Evolutionary conservation across 805 yeast genomes (phyloP), one percentile per base, ranked within the genome.

Genomic region (Starmerella ratchasimensis): DNA sequence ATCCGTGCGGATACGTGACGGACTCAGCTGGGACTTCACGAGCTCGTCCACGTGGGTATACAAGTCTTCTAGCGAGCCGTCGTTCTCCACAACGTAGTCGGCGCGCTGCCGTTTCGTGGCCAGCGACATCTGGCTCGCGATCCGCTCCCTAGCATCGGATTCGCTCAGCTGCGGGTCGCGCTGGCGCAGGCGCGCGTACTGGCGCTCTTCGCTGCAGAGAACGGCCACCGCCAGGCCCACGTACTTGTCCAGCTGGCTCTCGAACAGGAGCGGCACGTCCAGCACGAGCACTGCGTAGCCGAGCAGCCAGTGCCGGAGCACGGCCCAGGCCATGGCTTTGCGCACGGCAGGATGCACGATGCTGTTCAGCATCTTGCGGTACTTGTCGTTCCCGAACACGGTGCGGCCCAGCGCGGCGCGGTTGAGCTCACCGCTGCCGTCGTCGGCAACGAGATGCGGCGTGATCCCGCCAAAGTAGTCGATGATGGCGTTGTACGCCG

Each of bases 201-300:
- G 96, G 2, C 57, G 41, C 1, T 68, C 67, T 16, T 60, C 61
- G 10, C 64, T 61, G 46, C 93, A 80, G 0, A 76, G 57, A 0
- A 86, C 82, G 13, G 80, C 75, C 3, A 88, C 56, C 0, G 76
- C 69, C 8, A 63, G 54, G 0, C 90, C 93, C 54, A 97, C 88
- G 18, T 77, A 59, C 32, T 54, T 49, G 52, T 82, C 74, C 47
- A 88, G 62, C 1, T 74, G 71, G 25, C 83, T 68, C 56, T 90
- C 98, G 57, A 81, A 90, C 15, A 90, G 61, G 27, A 90, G 61
- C 1, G 99, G 99, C 2, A 93, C 88, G 52, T 90, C 99, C 34
- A 90, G 58, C 0, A 90, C 60, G 3, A 83, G 84, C 52, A 83
- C 49, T 11, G 64, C 56, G 31, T 71, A 53, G 11, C 82, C 72